Percentiles rank a stretch among this genome's conserved stretches.
These are phyloP conservation scores for Solanum rostratum DNA, from an alignment of 257 asterid species.

Conservation along the genomic window DNA sequence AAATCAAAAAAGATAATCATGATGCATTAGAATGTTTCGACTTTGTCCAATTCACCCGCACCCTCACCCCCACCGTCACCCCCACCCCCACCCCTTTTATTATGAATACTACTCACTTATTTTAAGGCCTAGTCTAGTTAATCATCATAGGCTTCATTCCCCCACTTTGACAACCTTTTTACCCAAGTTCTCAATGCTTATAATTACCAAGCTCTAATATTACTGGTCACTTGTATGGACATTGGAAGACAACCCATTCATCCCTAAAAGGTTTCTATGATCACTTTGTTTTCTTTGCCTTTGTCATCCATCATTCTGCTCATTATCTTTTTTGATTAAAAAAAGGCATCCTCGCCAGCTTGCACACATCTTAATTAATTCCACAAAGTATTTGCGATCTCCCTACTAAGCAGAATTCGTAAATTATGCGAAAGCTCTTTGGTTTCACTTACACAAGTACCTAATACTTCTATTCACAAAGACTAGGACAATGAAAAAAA, in stretches of 20 bases:
- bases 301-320: background rate
- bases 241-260: constrained; percentile 13
- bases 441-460: background rate
- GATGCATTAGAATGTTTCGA: constrained; percentile 9
- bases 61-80: background rate
- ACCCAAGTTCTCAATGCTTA: constrained; percentile 9
- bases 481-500: background rate
- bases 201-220: background rate
- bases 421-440: too few relatives aligned
- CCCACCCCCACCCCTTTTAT: background rate
- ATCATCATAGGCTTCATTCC: constrained; percentile 14
- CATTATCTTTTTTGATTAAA: background rate
- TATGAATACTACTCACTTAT: constrained; percentile 12
- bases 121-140: constrained; percentile 6
- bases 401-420: too few relatives aligned
- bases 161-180: constrained; percentile 2
- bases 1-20: constrained; percentile 12
- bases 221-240: background rate
- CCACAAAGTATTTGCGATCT: background rate
- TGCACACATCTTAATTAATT: background rate
- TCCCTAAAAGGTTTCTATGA: constrained; percentile 3
- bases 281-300: constrained; percentile 1
- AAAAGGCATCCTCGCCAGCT: background rate
- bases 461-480: background rate
- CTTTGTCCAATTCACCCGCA: background rate